A percentile compares a stretch with the other conserved stretches of the same genome.
Evolutionary conservation across 179 eudicot species (phyloP).

Genomic region (Actinidia arguta): DNA sequence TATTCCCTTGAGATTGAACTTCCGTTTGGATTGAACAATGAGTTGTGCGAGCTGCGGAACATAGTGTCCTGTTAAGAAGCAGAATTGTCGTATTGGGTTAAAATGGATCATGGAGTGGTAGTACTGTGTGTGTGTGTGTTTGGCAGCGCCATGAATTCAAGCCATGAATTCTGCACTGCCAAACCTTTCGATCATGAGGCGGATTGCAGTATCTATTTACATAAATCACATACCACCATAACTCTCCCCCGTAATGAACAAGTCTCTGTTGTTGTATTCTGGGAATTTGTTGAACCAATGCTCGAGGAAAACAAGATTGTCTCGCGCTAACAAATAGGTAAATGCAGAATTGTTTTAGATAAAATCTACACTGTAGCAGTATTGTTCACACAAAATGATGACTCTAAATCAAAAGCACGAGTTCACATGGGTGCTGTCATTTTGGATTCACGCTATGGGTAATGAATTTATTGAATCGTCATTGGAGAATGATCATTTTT

Average conservation of each 20-base stretch:
- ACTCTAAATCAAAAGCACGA: too few relatives aligned
- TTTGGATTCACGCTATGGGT: neutral
- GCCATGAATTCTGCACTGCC: too few relatives aligned
- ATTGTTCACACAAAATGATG: too few relatives aligned
- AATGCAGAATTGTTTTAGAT: neutral
- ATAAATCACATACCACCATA: constrained; percentile 71
- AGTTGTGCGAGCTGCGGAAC: constrained; percentile 91
- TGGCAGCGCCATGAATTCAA: neutral
- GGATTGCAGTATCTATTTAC: neutral
- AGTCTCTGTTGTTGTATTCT: constrained; percentile 70
- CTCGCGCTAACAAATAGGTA: constrained; percentile 53
- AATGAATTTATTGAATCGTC: neutral
- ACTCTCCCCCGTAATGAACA: constrained; percentile 87
- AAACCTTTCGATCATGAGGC: too few relatives aligned
- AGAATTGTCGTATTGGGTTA: neutral
- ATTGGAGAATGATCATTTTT: neutral
- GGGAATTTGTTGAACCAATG: constrained; percentile 79
- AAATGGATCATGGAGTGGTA: neutral
- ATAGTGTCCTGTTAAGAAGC: constrained; percentile 70
- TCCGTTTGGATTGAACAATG: constrained; percentile 62
- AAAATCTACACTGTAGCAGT: too few relatives aligned
- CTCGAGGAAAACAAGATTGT: constrained; percentile 73
- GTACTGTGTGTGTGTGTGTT: neutral
- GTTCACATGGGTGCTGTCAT: too few relatives aligned
- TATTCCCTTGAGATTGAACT: constrained; percentile 84